Conservation (phyloP, 2,329 filamentous ascomycete species). For the Fusarium napiforme region DNA sequence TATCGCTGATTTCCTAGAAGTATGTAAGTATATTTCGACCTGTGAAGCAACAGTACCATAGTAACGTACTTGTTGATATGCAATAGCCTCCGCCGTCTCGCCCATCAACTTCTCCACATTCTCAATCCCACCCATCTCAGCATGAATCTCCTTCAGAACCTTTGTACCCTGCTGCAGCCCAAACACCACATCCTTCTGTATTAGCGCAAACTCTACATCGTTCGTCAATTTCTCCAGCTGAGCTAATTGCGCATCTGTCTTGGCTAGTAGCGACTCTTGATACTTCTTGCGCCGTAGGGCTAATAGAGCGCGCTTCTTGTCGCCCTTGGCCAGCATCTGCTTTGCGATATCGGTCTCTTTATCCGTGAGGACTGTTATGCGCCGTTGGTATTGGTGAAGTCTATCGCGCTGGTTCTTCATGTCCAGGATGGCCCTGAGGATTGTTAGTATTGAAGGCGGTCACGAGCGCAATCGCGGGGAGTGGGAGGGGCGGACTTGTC, state of each 20-base stretch:
- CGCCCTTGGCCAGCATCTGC: slow-evolving; percentile 81
- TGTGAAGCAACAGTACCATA: accelerated
- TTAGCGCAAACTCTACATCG: slow-evolving; percentile 93
- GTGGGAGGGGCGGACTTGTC: slow-evolving; percentile 74
- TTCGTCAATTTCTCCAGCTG: slow-evolving; percentile 89
- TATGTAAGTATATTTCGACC: slow-evolving; percentile 8
- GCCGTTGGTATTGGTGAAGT: slow-evolving; percentile 93
- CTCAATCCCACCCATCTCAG: slow-evolving; percentile 95
- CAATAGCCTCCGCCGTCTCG: slow-evolving; percentile 88
- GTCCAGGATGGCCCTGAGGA: slow-evolving; percentile 89
- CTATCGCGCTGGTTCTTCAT: slow-evolving; percentile 98
- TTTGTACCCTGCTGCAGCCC: slow-evolving; percentile 91
- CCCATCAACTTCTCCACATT: slow-evolving; percentile 95
- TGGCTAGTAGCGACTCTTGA: slow-evolving; percentile 87
- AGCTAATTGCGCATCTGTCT: slow-evolving; percentile 93
- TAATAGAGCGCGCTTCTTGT: slow-evolving; percentile 84
- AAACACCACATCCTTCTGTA: slow-evolving; percentile 96
- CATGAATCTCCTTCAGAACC: slow-evolving; percentile 90
- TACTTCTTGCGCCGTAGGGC: slow-evolving; percentile 96
- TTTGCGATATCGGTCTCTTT: slow-evolving; percentile 88
- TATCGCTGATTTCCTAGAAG: slow-evolving; percentile 85
- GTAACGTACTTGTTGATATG: slow-evolving; percentile 81
- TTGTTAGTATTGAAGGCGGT: slow-evolving; percentile 21
- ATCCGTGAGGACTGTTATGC: slow-evolving; percentile 85
- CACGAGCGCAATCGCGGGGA: slow-evolving; percentile 28